Conservation (phyloP, 148 eudicot genomes). For the Talinum fruticosum region DNA sequence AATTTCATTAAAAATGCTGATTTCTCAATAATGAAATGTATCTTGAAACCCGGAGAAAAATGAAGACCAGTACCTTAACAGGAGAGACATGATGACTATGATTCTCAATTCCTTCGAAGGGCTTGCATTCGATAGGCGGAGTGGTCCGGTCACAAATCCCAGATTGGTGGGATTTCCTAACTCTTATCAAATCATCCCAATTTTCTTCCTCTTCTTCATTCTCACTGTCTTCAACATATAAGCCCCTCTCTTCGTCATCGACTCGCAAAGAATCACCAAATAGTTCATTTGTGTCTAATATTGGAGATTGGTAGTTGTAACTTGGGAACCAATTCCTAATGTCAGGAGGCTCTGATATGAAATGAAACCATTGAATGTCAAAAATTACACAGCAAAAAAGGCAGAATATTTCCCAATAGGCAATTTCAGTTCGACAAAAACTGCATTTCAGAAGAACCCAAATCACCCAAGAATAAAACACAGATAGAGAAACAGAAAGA, state of each 20-base stretch:
- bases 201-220: conserved; percentile 29
- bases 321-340: conserved; percentile 70
- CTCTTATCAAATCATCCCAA: conserved; percentile 5
- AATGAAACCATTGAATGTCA: conserved; percentile 13
- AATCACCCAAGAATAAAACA: neutral
- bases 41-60: neutral
- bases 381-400: neutral
- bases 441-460: no score
- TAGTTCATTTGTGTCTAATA: conserved; percentile 37
- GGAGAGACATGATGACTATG: conserved; percentile 1
- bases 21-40: neutral
- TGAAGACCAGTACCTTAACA: conserved; percentile 24
- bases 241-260: conserved; percentile 28
- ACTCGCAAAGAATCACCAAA: conserved; percentile 27
- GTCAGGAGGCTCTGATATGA: conserved; percentile 59
- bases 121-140: conserved; percentile 11
- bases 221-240: conserved; percentile 34
- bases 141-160: conserved; percentile 19
- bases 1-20: no score
- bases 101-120: conserved; percentile 5
- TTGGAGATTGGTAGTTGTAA: conserved; percentile 70
- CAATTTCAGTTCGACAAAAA: no score
- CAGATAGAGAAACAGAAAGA: no score
- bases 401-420: neutral
- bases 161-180: conserved; percentile 18